phyloP scores from a whole-genome alignment of 352 stramenopile genomes.

The Globisporangium abappressorium region DNA sequence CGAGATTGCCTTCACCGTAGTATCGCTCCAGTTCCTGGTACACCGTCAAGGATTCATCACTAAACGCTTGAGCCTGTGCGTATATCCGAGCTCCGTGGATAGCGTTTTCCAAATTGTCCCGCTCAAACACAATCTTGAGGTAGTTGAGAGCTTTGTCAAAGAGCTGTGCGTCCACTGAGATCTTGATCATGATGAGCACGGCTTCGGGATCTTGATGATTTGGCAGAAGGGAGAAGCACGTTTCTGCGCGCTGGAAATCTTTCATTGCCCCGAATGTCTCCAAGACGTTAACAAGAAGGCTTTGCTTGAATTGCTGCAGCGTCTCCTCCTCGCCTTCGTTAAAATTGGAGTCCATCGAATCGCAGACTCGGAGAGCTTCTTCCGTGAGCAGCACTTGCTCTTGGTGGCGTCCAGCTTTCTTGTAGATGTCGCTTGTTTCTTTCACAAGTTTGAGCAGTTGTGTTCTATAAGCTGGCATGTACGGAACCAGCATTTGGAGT shows the following conservation, averaged over 20 bases:
- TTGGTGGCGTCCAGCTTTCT: constrained; percentile 26
- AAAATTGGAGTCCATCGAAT: constrained; percentile 37
- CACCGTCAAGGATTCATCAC: constrained; percentile 48
- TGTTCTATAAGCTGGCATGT: constrained; percentile 41
- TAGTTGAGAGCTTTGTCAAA: constrained; percentile 47
- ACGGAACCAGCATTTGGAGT: constrained; percentile 71
- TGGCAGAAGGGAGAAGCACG: constrained; percentile 52
- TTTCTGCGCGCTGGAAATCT: constrained; percentile 60
- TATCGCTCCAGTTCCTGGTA: constrained; percentile 62
- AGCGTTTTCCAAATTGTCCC: constrained; percentile 40
- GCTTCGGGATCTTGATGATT: constrained; percentile 27
- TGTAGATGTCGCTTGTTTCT: constrained; percentile 52
- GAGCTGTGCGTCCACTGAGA: constrained; percentile 44
- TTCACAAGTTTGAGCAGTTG: constrained; percentile 47
- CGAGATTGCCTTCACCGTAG: constrained; percentile 48
- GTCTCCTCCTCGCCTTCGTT: constrained; percentile 26
- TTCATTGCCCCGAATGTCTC: constrained; percentile 37
- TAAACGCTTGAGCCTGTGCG: constrained; percentile 42
- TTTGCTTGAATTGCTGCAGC: constrained; percentile 37
- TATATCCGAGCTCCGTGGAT: constrained; percentile 46
- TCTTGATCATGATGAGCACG: constrained; percentile 52
- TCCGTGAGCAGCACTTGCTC: constrained; percentile 48
- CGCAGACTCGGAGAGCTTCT: constrained; percentile 57
- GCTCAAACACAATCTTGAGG: constrained; percentile 52
- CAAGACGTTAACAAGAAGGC: constrained; percentile 45